Evolutionary conservation across 2,329 filamentous ascomycete genomes (phyloP).

Genomic region (Chaetomium sp.): DNA sequence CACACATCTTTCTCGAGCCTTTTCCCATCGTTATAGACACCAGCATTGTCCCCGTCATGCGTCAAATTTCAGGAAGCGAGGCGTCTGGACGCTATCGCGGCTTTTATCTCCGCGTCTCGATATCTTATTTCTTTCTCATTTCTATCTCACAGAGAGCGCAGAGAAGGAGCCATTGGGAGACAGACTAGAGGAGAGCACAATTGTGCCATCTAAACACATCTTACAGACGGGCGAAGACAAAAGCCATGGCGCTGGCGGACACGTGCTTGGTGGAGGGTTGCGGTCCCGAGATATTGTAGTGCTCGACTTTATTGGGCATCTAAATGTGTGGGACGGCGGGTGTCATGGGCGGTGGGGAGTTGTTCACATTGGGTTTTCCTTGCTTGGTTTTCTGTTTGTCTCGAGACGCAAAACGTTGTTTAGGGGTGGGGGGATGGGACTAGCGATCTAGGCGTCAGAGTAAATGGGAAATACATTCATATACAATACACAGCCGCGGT

Average conservation of each 20-base stretch:
- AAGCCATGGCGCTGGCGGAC: background rate
- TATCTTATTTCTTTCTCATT: background rate
- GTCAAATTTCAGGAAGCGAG: background rate
- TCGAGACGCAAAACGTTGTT: background rate
- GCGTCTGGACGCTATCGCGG: conserved; percentile 5
- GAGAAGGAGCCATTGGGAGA: background rate
- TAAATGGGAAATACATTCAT: background rate
- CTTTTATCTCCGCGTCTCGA: background rate
- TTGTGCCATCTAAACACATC: background rate
- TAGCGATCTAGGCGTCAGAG: background rate
- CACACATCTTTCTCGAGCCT: background rate
- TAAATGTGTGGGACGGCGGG: background rate
- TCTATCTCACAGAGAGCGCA: background rate
- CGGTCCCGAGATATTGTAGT: background rate
- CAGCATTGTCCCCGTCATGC: background rate
- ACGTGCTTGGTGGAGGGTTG: background rate
- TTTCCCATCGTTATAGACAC: conserved; percentile 4
- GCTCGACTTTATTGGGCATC: background rate
- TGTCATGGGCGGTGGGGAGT: background rate
- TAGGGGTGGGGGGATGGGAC: background rate
- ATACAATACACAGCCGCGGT: background rate
- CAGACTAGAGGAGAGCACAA: background rate
- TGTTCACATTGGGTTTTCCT: background rate
- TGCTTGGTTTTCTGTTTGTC: background rate
- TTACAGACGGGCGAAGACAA: conserved; percentile 2